Base-by-base conservation (phyloP, 345 rosid species). In the Gossypium ekmanianum region DNA sequence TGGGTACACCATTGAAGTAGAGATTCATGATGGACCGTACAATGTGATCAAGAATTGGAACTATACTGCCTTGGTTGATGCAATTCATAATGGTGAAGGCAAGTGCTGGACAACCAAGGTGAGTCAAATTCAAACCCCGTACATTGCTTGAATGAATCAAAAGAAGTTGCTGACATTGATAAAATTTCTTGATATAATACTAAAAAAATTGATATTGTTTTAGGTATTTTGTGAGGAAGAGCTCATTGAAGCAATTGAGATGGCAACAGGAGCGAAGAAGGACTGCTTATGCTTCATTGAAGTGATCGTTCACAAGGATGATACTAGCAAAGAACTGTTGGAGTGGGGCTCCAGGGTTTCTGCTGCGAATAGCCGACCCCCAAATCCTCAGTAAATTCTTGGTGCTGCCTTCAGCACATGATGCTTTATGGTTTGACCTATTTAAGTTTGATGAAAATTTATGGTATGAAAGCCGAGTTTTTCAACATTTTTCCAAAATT, bases 31-130 rank as follows among this genome's bases (percentile, higher is more conserved):
- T 51, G 97, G 97, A 1, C 97, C 97, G 5, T 89, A 91, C 85
- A 91, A 91, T 72, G 92, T 89, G 84, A 91, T 57, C 14, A 59
- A 59, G 64, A 59, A 59, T 27, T 59, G 64, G 64, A 59, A 59
- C 64, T 59, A 59, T 39, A 59, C 41, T 26, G 64, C 39, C 64
- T 12, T 59, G 39, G 64, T 59, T 5, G 64, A 59, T 59, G 64
- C 64, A 59, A 59, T 59, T 59, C 64, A 59, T 59, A 59, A 59
- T 9, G 89, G 91, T 3, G 89, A 89, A 81, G 97, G 97, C 80
- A 88, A 89, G 7, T 89, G 93, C 91, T 91, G 94, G 94, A 91
- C 97, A 9, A 26, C 89, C 71, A 89, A 89, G 94, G 97, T 88
- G 61, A 77, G 77, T 74, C 56, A n/a, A 20, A 14, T 26, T 43